These are phyloP conservation scores for Thielaviopsis euricoi DNA, from an alignment of 2,329 filamentous ascomycete genomes.

Conservation along the genomic window DNA sequence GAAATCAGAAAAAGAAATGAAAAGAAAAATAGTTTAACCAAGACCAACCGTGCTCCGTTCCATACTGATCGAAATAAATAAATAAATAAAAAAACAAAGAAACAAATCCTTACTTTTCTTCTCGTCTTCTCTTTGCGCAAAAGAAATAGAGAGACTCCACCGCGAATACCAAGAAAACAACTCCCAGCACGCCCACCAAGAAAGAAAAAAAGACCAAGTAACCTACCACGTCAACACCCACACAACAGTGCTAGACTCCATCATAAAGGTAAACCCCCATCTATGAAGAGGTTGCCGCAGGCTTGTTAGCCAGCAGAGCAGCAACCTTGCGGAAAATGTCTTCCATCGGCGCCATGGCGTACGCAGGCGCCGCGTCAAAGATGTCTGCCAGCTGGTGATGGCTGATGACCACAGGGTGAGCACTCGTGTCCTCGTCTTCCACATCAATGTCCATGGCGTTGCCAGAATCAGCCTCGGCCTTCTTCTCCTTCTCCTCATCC, in stretches of 20 bases:
- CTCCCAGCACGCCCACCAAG: no score
- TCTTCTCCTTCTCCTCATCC: slow-evolving; percentile 15
- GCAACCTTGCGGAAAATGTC: slow-evolving; percentile 63
- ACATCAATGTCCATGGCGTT: slow-evolving; percentile 14
- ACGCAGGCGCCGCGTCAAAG: slow-evolving; percentile 52
- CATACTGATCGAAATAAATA: slow-evolving; percentile 5
- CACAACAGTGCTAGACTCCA: no score
- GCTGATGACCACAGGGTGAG: slow-evolving; percentile 43
- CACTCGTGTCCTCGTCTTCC: slow-evolving; percentile 29
- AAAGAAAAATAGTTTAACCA: no score
- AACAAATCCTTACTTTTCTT: slow-evolving; percentile 1
- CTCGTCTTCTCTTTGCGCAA: no score
- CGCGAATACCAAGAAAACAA: no score
- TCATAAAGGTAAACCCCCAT: background rate
- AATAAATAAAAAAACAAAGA: slow-evolving; percentile 1
- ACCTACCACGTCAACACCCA: no score
- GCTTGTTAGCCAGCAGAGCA: slow-evolving; percentile 23
- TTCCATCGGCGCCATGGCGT: slow-evolving; percentile 53
- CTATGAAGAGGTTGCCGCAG: background rate
- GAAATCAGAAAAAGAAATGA: no score
- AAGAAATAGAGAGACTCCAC: background rate
- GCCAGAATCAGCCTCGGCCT: background rate
- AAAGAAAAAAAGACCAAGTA: no score
- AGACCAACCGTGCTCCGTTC: slow-evolving; percentile 6
- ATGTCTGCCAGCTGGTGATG: slow-evolving; percentile 53